Evolutionary conservation across 139 green algal species (phyloP).

Genomic region (Mesotaenium endlicherianum): DNA sequence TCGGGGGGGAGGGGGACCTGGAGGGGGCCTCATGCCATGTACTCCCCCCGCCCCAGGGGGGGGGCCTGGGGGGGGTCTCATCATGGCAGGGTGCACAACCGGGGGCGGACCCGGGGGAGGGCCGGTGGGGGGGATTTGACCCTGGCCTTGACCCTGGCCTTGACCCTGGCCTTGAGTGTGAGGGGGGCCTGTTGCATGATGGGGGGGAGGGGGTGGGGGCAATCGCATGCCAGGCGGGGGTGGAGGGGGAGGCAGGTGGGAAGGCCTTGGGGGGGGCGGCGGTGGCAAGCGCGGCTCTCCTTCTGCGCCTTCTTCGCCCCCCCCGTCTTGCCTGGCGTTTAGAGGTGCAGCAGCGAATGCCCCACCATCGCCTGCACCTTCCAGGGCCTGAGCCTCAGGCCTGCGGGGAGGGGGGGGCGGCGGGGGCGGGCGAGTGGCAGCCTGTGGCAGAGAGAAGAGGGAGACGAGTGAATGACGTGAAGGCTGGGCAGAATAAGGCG

Average conservation of each 20-base stretch:
- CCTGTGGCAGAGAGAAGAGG: no score
- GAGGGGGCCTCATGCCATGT: slow-evolving; percentile 7
- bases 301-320: slow-evolving; percentile 7
- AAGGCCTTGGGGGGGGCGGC: background rate
- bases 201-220: background rate
- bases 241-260: slow-evolving; percentile 4
- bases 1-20: background rate
- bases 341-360: no score
- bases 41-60: background rate
- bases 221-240: background rate
- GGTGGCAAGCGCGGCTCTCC: background rate
- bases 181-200: no score
- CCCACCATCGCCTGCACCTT: no score
- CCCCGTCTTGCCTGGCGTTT: no score
- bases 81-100: background rate
- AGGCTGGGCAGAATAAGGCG: no score
- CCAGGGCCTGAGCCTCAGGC: no score
- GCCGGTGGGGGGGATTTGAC: slow-evolving; percentile 12
- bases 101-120: slow-evolving; percentile 15
- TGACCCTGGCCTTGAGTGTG: no score
- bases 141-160: no score
- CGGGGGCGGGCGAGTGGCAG: no score
- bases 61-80: slow-evolving; percentile 31
- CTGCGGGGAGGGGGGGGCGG: no score
- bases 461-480: no score